These are phyloP conservation scores for Vitis riparia DNA, from an alignment of 164 flowering plant genomes.

Conservation along the genomic window DNA sequence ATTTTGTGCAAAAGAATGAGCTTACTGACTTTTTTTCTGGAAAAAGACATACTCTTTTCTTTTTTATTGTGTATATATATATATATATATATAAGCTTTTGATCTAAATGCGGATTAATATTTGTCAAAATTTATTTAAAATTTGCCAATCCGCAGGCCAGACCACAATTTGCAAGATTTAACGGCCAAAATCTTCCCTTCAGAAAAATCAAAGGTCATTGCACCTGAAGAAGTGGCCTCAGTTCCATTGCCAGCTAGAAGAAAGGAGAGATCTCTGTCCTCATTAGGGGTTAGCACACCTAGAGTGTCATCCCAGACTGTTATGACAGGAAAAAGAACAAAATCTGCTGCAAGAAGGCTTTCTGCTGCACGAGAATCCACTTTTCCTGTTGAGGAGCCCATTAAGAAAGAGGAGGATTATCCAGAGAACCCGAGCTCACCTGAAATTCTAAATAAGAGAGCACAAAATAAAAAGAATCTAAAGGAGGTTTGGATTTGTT, in stretches of 20 bases:
- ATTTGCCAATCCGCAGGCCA: conserved; percentile 20
- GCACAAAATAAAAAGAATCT: conserved; percentile 50
- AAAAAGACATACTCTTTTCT: no score
- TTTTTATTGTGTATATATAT: no score
- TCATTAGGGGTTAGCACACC: conserved; percentile 49
- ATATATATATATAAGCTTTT: background rate
- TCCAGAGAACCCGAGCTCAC: conserved; percentile 48
- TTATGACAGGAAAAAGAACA: conserved; percentile 6
- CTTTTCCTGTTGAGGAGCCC: background rate
- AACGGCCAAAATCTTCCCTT: conserved; percentile 62
- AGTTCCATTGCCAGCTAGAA: conserved; percentile 16
- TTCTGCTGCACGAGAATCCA: conserved; percentile 12
- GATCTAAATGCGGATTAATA: background rate
- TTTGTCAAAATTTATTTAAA: background rate
- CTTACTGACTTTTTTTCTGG: no score
- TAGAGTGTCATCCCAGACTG: conserved; percentile 10
- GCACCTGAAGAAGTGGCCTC: conserved; percentile 7
- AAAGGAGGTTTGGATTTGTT: conserved; percentile 14
- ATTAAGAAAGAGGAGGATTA: conserved; percentile 26
- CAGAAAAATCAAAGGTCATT: conserved; percentile 12
- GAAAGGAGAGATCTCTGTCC: conserved; percentile 52
- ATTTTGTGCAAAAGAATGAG: no score
- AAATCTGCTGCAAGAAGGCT: conserved; percentile 11
- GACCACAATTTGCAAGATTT: conserved; percentile 50
- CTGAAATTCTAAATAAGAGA: conserved; percentile 39